Conservation (phyloP, 2,329 filamentous ascomycete species). For the Arthroderma uncinatum region DNA sequence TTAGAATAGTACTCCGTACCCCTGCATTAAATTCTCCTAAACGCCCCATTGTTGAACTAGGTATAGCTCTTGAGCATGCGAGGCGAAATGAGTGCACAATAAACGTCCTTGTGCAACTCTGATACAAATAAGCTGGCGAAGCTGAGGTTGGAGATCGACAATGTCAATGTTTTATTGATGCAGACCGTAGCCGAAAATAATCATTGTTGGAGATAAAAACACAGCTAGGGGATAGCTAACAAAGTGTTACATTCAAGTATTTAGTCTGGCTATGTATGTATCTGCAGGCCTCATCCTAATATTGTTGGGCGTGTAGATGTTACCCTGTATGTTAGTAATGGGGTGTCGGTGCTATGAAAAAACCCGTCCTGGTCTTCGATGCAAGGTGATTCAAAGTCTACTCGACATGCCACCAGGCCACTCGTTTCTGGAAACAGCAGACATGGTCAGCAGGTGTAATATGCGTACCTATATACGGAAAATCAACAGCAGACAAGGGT, state of each 20-base stretch:
- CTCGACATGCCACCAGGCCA: slow-evolving; percentile 27
- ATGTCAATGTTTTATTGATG: neutral
- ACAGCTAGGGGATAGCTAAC: neutral
- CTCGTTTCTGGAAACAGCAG: slow-evolving; percentile 20
- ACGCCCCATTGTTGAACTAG: neutral
- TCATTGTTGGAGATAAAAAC: neutral
- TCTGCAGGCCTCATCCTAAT: neutral
- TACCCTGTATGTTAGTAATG: slow-evolving; percentile 27
- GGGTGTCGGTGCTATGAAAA: slow-evolving; percentile 36
- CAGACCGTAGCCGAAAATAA: neutral
- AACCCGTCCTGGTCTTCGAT: slow-evolving; percentile 37
- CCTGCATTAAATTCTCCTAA: neutral
- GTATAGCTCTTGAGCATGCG: slow-evolving; percentile 1
- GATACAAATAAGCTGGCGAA: neutral
- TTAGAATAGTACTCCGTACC: neutral
- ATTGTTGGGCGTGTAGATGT: neutral
- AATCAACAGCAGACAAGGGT: neutral
- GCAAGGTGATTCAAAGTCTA: slow-evolving; percentile 35
- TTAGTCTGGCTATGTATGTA: neutral
- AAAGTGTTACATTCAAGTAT: neutral
- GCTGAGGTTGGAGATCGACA: neutral
- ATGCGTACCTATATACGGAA: neutral
- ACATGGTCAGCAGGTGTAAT: slow-evolving; percentile 8
- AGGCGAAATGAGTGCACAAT: neutral
- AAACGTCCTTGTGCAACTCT: neutral